phyloP scores from a whole-genome alignment of 192 early-diverging fungal genomes.

The Ambispora gerdemannii region DNA sequence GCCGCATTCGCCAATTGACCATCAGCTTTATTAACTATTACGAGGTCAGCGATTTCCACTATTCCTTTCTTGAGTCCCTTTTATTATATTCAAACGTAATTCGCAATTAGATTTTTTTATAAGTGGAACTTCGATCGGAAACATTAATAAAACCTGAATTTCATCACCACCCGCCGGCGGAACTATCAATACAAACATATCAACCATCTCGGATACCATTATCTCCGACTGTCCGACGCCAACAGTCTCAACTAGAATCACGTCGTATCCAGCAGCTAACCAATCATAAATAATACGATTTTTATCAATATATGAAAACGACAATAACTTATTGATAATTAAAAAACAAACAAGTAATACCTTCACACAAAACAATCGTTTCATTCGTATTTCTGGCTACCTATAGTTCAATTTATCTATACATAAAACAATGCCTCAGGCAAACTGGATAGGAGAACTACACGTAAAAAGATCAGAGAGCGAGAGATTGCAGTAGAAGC shows the following conservation, averaged over 20 bases:
- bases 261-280: constrained; percentile 77
- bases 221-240: constrained; percentile 86
- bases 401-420: constrained; percentile 22
- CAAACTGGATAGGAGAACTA: neutral
- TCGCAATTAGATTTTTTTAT: too few relatives aligned
- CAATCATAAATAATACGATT: neutral
- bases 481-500: neutral
- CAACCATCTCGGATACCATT: constrained; percentile 85
- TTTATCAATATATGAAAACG: too few relatives aligned
- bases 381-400: constrained; percentile 82
- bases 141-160: constrained; percentile 53
- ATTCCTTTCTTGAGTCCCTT: constrained; percentile 86
- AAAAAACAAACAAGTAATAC: constrained; percentile 34
- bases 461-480: neutral
- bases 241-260: constrained; percentile 79
- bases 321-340: neutral
- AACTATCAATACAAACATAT: constrained; percentile 78
- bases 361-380: constrained; percentile 75
- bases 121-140: too few relatives aligned
- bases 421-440: neutral
- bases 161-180: constrained; percentile 84
- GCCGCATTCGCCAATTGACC: constrained; percentile 64
- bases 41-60: constrained; percentile 78
- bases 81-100: too few relatives aligned
- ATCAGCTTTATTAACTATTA: constrained; percentile 81